Evolutionary conservation across 2,329 filamentous ascomycete genomes (phyloP), one percentile per base, ranked within the genome.

Genomic region (Clarireedia monteithiana): DNA sequence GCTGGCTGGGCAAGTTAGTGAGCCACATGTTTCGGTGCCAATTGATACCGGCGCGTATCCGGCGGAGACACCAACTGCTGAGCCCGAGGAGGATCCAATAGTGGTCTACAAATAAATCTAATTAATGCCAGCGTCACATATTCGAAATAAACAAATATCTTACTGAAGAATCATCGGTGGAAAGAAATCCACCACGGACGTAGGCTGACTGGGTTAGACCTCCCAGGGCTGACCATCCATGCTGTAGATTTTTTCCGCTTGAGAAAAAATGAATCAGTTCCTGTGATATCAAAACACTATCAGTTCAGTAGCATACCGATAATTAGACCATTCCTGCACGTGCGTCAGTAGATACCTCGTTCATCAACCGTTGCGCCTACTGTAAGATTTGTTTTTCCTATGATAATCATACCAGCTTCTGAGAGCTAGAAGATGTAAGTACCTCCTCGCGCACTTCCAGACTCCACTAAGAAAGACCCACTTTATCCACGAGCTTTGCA

Each of bases 81-180:
- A 56, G 5, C 54, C 54, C 2, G 48, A 82, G 54, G 81, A 85
- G 60, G 80, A 84, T 5, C 85, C 86, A 0, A 84, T 83, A 0
- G 86, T 40, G 12, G 15, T 55, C 54, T 52, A 47, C 5, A 23
- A 34, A 17, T 20, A 39, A 50, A 20, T 45, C 2, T 44, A 15
- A 38, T 46, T 20, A 46, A 26, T 39, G 2, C 12, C 6, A 23
- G 42, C 5, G n/a, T 23, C 20, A 38, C 20, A 26, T 23, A 26
- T 30, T 14, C 10, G 34, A 48, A 27, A 20, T 39, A 17, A 12
- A 9, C 10, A 34, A 34, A 12, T 4, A 4, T 17, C 24, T 53
- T 60, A 58, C 58, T 10, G 26, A 50, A 30, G 59, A 58, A 6
- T 55, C 56, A 27, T 57, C 53, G 5, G 48, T 47, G 24, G 23